Evolutionary conservation across 768 basidiomycete species (phyloP), one percentile per base, ranked within the genome.

Genomic region (Pulveroboletus sp.): DNA sequence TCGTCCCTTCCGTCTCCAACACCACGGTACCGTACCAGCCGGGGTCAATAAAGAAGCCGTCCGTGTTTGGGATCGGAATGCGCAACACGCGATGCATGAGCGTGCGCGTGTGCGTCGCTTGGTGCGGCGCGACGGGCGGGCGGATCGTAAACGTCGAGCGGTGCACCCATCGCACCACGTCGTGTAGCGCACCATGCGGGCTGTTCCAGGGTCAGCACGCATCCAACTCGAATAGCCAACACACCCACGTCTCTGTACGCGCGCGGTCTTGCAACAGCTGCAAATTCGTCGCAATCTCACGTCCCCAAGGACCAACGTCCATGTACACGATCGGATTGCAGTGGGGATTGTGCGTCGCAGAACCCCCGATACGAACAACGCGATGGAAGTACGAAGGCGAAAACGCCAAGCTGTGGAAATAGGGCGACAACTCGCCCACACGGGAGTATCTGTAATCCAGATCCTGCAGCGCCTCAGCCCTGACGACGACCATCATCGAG

Each of bases 351-450:
- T 59, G 54, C 24, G 50, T 39, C 23, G 58, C 46, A 43, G 57
- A 59, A 31, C 56, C 52, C n/a, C 63, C 66, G 1, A 81, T 84
- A 17, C 88, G 80, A 47, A 94, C 81, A 37, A 91, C 86, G 33
- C 86, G 81, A 64, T 93, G 88, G 74, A 92, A 94, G 68, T 92
- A 92, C 19, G 90, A 91, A 1, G 91, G 91, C 16, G 91, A 77
- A 62, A 91, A 90, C 2, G 87, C 86, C 35, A 93, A 65, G 11
- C 85, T 81, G 39, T 87, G 87, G 52, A 93, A 72, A 66, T 90
- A 90, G 57, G 81, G 81, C 17, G 91, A 88, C 24, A 91, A 68
- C 60, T 92, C 89, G 5, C 89, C 90, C 31, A 81, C 73, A 1
- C 76, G 62, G 13, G 87, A 87, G 66, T 86, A 93, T 17, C 82